Percentiles rank a stretch among this genome's conserved stretches.
Conservation (phyloP, 177 flowering plant genomes). For the Telopea speciosissima region DNA sequence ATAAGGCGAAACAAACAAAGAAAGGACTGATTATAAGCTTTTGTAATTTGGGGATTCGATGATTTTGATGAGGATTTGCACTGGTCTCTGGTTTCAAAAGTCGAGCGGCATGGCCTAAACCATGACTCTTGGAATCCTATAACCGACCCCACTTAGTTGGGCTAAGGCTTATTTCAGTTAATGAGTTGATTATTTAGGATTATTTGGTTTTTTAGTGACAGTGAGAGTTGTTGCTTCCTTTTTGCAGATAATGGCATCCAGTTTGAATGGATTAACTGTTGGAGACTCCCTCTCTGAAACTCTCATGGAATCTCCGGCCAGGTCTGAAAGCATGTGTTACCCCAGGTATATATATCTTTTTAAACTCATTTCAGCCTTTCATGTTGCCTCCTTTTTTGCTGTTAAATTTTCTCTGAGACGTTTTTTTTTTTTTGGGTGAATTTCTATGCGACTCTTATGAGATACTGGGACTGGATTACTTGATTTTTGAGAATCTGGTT, state of each 20-base stretch:
- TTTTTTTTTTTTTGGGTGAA: no score
- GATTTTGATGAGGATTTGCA: background rate
- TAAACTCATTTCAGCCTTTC: background rate
- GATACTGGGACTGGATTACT: background rate
- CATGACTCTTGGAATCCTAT: no score
- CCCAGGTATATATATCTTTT: constrained; percentile 29
- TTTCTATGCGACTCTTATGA: background rate
- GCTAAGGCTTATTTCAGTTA: no score
- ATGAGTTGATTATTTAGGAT: no score
- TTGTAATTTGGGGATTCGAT: background rate
- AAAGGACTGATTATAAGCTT: no score
- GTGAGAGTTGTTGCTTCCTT: background rate
- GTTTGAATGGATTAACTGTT: constrained; percentile 89
- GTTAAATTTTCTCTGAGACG: no score
- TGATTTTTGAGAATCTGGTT: background rate
- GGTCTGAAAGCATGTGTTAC: constrained; percentile 56
- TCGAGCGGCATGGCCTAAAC: no score
- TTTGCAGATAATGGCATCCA: constrained; percentile 94
- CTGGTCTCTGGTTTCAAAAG: background rate
- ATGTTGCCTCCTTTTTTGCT: background rate
- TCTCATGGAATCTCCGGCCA: constrained; percentile 74
- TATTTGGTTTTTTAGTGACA: background rate
- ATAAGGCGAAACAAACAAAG: no score
- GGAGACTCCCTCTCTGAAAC: constrained; percentile 70
- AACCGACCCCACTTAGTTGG: no score